A percentile compares a stretch with the other conserved stretches of the same genome.
phyloP scores from a whole-genome alignment of 345 rosid species.

The Carallia brachiata region DNA sequence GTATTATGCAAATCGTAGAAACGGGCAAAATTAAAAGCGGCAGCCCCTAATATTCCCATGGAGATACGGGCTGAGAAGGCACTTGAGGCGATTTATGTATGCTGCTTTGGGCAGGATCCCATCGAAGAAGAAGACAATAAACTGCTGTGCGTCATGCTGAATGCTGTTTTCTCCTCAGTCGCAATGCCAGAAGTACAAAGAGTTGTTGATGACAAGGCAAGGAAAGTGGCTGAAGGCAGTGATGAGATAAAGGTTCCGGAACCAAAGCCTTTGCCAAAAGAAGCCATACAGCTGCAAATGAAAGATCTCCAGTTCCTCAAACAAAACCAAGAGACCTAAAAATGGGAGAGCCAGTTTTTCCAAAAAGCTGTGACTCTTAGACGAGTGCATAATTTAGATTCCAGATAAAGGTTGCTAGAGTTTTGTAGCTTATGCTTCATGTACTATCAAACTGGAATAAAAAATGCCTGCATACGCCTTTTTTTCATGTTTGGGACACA shows the following conservation, averaged over 20 bases:
- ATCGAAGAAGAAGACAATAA: slow-evolving; percentile 76
- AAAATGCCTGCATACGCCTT: not conserved
- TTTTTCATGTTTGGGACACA: not conserved
- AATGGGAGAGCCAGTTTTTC: not conserved
- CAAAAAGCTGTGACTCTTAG: not conserved
- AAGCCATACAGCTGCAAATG: slow-evolving; percentile 81
- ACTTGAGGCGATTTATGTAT: slow-evolving; percentile 73
- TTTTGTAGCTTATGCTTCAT: slow-evolving; percentile 6
- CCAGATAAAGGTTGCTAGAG: not conserved
- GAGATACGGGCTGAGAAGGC: slow-evolving; percentile 78
- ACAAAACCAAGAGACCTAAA: slow-evolving; percentile 57
- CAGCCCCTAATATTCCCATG: slow-evolving; percentile 68
- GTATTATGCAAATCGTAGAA: slow-evolving; percentile 43
- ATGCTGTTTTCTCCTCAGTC: slow-evolving; percentile 69
- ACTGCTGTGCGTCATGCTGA: slow-evolving; percentile 56
- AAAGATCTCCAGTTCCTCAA: slow-evolving; percentile 88
- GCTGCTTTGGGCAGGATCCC: slow-evolving; percentile 70
- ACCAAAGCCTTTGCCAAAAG: slow-evolving; percentile 61
- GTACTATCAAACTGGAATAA: not conserved
- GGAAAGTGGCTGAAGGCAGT: slow-evolving; percentile 58
- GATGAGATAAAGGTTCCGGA: slow-evolving; percentile 41
- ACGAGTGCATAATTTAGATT: not conserved
- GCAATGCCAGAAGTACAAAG: slow-evolving; percentile 47
- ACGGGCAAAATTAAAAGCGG: slow-evolving; percentile 63
- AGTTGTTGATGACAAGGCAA: slow-evolving; percentile 61